Evolutionary conservation across 176 grass and related monocot genomes (phyloP), one percentile per base, ranked within the genome.

Genomic region (Stipa capillata): DNA sequence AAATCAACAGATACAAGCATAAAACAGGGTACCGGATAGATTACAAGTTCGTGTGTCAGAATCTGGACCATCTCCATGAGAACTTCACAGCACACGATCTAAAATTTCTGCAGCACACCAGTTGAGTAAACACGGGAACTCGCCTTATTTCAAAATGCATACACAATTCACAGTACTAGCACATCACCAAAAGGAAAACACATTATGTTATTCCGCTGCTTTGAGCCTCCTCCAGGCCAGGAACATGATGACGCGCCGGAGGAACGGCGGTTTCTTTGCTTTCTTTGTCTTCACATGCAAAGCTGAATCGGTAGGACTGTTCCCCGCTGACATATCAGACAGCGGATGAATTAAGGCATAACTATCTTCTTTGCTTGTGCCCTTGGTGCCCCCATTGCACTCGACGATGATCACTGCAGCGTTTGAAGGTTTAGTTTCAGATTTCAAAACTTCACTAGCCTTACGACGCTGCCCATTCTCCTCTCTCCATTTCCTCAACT

Each of bases 401-500:
- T 77, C 63, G 2, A 83, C 39, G 51, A 73, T 60, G 72, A 55
- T 79, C 47, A 41, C 43, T 18, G 20, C 23, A 15, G 27, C 37
- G 43, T 23, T 51, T 40, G 83, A 71, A 54, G 65, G 15, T 42
- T 60, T 82, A 17, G 59, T 14, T 58, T 47, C 43, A 31, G 66
- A 25, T 57, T 76, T 89, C 16, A 37, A 45, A 48, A 70, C 77
- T 45, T 83, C 85, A 9, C 8, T 21, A 52, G 71, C 83, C 77
- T 59, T 82, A 65, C 78, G 65, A 27, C 79, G 73, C 69, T 84
- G 78, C 63, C 56, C 56, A 0, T 24, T 68, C 80, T 94, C 79
- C 25, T 47, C 64, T 72, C 89, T 86, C 91, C 81, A 82, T 52
- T 79, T 76, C 49, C 87, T 90, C 82, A 94, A 53, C 49, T 97